A percentile compares a stretch with the other conserved stretches of the same genome.
These are phyloP conservation scores for Flaveria linearis DNA, from an alignment of 129 eudicot genomes.

Conservation along the genomic window DNA sequence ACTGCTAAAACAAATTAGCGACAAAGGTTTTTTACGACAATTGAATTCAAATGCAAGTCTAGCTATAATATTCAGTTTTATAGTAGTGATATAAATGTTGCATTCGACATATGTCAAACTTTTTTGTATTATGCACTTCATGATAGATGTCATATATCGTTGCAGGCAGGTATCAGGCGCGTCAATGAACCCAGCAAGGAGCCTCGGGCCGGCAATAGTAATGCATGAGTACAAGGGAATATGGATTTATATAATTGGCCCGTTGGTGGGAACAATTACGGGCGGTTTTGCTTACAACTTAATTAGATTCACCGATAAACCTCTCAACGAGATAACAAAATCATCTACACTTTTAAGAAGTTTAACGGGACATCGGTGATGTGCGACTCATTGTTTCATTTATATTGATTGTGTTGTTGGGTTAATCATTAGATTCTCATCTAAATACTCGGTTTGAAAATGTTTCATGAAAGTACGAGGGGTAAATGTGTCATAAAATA, in stretches of 20 bases:
- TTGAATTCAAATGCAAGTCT: no score
- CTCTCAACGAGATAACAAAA: conserved; percentile 53
- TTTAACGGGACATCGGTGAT: neutral
- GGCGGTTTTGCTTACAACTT: conserved; percentile 61
- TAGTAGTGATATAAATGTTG: neutral
- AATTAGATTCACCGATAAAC: conserved; percentile 60
- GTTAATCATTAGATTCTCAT: neutral
- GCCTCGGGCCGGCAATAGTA: conserved; percentile 63
- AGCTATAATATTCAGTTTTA: no score
- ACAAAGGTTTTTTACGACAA: no score
- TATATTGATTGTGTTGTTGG: no score
- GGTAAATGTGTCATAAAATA: neutral
- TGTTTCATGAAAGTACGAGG: neutral
- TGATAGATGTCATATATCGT: neutral
- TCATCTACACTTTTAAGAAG: conserved; percentile 18
- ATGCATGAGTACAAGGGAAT: conserved; percentile 46
- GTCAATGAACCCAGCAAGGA: conserved; percentile 79
- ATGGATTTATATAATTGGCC: conserved; percentile 66
- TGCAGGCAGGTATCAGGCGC: conserved; percentile 66
- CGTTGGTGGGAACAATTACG: conserved; percentile 46
- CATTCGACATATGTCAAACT: neutral
- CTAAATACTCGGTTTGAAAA: neutral
- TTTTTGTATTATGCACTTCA: no score
- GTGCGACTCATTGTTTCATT: neutral
- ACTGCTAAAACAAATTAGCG: no score